Percentiles rank a stretch among this genome's conserved stretches.
phyloP scores from a whole-genome alignment of 2,329 filamentous ascomycete genomes.

The Ascochyta fabae region DNA sequence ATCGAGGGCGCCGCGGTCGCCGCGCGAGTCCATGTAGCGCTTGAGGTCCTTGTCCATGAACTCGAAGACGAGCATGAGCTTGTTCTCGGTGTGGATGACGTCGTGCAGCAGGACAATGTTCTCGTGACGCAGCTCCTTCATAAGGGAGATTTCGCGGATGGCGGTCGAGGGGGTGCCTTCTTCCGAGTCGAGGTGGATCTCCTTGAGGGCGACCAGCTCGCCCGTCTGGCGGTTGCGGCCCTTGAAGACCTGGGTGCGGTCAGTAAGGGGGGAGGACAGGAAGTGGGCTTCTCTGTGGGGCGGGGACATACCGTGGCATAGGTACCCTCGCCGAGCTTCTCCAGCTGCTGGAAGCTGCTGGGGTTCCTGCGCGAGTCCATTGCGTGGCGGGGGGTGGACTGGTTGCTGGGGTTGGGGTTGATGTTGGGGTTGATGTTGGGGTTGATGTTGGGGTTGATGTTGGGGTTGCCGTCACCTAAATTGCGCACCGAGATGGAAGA shows the following conservation, averaged over 20 bases:
- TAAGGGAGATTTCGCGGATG: conserved; percentile 96
- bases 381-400: conserved; percentile 13
- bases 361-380: conserved; percentile 96
- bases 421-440: conserved; percentile 15
- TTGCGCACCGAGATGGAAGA: conserved; percentile 59
- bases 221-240: conserved; percentile 96
- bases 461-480: conserved; percentile 48
- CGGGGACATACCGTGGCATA: conserved; percentile 82
- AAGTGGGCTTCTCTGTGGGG: not conserved
- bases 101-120: conserved; percentile 98
- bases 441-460: conserved; percentile 19
- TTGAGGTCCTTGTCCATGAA: conserved; percentile 99
- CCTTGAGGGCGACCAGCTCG: conserved; percentile 94
- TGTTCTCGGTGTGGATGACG: conserved; percentile 99
- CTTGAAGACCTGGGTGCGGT: conserved; percentile 83
- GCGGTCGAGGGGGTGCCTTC: conserved; percentile 97
- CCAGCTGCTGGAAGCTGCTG: conserved; percentile 98
- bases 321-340: conserved; percentile 96
- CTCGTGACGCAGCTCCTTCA: conserved; percentile 99
- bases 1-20: conserved; percentile 87
- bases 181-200: conserved; percentile 98
- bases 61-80: conserved; percentile 99
- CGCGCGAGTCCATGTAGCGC: conserved; percentile 96
- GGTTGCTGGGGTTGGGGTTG: too few relatives aligned
- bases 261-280: conserved; percentile 13